Conservation (phyloP, 2,329 filamentous ascomycete genomes). For the Sclerotinia minor region DNA sequence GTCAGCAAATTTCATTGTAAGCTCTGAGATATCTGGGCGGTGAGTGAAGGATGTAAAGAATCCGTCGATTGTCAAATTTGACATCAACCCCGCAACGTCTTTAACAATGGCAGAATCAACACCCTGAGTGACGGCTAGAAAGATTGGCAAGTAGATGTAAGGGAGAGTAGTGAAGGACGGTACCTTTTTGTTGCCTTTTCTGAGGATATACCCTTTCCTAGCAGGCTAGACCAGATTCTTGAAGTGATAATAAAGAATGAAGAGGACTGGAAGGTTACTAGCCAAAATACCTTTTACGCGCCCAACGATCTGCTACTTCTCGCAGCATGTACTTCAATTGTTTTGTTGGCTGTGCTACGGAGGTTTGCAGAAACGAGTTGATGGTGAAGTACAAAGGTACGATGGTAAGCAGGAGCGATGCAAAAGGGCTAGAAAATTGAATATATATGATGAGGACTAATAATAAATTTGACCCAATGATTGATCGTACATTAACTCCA, state of each 20-base stretch:
- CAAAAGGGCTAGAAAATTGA: slow-evolving; percentile 12
- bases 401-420: background rate
- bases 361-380: background rate
- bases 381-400: background rate
- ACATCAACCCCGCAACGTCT: slow-evolving; percentile 12
- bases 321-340: slow-evolving; percentile 51
- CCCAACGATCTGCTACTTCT: slow-evolving; percentile 52
- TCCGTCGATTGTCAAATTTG: background rate
- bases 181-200: slow-evolving; percentile 21
- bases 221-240: slow-evolving; percentile 15
- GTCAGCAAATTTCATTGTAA: slow-evolving; percentile 22
- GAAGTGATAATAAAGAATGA: slow-evolving; percentile 19
- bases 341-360: slow-evolving; percentile 8
- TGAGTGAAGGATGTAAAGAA: background rate
- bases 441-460: background rate
- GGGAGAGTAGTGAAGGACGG: background rate
- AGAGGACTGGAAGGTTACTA: slow-evolving; percentile 37
- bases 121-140: background rate
- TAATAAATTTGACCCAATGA: slow-evolving; percentile 2
- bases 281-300: slow-evolving; percentile 48
- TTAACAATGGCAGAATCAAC: background rate
- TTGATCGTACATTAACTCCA: background rate
- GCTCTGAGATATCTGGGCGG: background rate
- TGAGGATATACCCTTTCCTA: slow-evolving; percentile 8
- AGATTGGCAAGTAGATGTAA: slow-evolving; percentile 3